Conservation (phyloP, 768 basidiomycete genomes). For the Collybia mongolica region DNA sequence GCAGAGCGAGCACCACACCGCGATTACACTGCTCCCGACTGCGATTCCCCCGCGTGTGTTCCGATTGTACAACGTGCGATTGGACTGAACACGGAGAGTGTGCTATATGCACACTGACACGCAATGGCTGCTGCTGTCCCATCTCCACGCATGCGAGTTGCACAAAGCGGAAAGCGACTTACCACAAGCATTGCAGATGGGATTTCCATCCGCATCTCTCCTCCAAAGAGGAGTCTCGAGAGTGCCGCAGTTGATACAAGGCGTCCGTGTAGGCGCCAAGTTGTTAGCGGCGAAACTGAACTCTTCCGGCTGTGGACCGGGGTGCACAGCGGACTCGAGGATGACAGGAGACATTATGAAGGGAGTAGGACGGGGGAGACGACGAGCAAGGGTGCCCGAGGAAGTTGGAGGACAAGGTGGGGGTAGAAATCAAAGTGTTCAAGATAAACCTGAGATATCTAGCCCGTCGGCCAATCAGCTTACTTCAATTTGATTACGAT, state of each 20-base stretch:
- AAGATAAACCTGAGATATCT: slow-evolving; percentile 24
- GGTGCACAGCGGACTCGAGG: slow-evolving; percentile 9
- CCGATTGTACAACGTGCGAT: no score
- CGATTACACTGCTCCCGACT: no score
- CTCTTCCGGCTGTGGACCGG: slow-evolving; percentile 9
- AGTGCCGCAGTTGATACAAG: slow-evolving; percentile 78
- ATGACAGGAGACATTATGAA: slow-evolving; percentile 1
- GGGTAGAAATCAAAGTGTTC: slow-evolving; percentile 10
- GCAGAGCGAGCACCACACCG: no score
- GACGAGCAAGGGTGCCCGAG: slow-evolving; percentile 19
- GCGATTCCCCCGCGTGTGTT: no score
- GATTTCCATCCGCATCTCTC: slow-evolving; percentile 76
- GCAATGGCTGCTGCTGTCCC: background rate
- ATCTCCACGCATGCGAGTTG: slow-evolving; percentile 2
- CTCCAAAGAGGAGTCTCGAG: slow-evolving; percentile 82
- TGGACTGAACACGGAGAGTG: background rate
- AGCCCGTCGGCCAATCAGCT: slow-evolving; percentile 32
- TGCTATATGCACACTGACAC: slow-evolving; percentile 16
- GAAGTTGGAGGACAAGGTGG: slow-evolving; percentile 11
- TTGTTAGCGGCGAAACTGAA: slow-evolving; percentile 14
- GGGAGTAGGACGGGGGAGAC: slow-evolving; percentile 3
- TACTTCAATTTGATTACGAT: slow-evolving; percentile 25
- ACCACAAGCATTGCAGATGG: slow-evolving; percentile 92
- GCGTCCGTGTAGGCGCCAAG: slow-evolving; percentile 29
- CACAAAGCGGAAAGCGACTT: slow-evolving; percentile 37